These are phyloP conservation scores for Podaxis rugospora DNA, from an alignment of 768 basidiomycete genomes.

Conservation along the genomic window DNA sequence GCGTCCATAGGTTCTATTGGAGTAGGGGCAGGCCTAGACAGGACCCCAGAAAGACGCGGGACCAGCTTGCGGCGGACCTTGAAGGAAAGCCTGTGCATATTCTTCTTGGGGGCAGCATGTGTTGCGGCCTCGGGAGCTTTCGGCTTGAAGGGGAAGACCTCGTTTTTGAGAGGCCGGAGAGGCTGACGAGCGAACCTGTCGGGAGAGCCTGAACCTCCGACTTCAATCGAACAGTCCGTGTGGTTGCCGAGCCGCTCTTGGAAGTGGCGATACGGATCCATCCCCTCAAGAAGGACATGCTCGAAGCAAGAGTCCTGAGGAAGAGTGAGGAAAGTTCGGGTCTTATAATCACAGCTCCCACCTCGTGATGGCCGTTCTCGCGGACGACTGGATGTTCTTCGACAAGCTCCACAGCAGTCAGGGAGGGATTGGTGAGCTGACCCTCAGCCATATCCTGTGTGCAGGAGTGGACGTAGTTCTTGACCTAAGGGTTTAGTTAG, in stretches of 20 bases:
- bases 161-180: background rate
- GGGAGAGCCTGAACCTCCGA: background rate
- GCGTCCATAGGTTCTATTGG: background rate
- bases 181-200: background rate
- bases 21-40: background rate
- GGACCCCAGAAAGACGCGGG: conserved; percentile 4
- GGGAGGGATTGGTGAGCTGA: background rate
- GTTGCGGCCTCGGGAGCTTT: background rate
- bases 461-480: background rate
- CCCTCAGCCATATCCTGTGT: background rate
- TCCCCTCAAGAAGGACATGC: background rate
- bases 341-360: background rate
- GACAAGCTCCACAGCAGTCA: background rate
- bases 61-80: conserved; percentile 15
- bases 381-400: background rate
- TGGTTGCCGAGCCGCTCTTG: background rate
- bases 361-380: background rate
- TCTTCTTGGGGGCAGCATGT: background rate
- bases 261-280: background rate
- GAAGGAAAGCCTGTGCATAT: background rate
- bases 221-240: background rate
- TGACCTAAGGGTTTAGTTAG: background rate
- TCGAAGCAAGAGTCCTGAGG: background rate
- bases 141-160: background rate
- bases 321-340: background rate